These are phyloP conservation scores for Cercospora sesami DNA, from an alignment of 2,329 filamentous ascomycete genomes.

Conservation along the genomic window DNA sequence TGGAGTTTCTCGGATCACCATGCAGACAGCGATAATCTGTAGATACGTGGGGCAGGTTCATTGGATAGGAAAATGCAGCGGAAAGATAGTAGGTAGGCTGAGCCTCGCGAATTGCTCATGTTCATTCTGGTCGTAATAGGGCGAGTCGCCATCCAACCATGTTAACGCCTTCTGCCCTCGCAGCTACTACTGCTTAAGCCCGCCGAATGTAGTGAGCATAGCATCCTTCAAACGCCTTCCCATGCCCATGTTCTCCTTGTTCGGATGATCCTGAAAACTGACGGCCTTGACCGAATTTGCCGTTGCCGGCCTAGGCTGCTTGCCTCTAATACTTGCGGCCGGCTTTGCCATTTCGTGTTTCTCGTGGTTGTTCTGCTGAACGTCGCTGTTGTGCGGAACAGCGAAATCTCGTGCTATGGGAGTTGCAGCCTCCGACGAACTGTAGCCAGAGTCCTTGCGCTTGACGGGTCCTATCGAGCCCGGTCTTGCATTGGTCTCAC, in stretches of 20 bases:
- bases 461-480: slow-evolving; percentile 21
- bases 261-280: slow-evolving; percentile 20
- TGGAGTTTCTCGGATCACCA: too few relatives aligned
- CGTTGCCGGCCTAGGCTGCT: slow-evolving; percentile 9
- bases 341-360: slow-evolving; percentile 23
- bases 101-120: background rate
- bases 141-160: slow-evolving; percentile 12
- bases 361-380: slow-evolving; percentile 16
- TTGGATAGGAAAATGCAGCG: background rate
- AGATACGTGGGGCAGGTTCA: too few relatives aligned
- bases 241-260: slow-evolving; percentile 27
- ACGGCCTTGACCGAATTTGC: slow-evolving; percentile 17
- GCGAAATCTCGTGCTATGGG: slow-evolving; percentile 33
- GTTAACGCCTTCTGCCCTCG: background rate
- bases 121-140: background rate
- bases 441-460: slow-evolving; percentile 34
- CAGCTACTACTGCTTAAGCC: slow-evolving; percentile 7
- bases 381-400: background rate
- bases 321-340: slow-evolving; percentile 8
- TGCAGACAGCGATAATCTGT: too few relatives aligned
- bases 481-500: slow-evolving; percentile 30
- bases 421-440: slow-evolving; percentile 30
- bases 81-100: background rate
- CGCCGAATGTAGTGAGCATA: slow-evolving; percentile 15
- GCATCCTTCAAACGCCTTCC: slow-evolving; percentile 30